A percentile compares a stretch with the other conserved stretches of the same genome.
Conservation (phyloP, 2,329 filamentous ascomycete genomes). For the Penicillium nordicum region DNA sequence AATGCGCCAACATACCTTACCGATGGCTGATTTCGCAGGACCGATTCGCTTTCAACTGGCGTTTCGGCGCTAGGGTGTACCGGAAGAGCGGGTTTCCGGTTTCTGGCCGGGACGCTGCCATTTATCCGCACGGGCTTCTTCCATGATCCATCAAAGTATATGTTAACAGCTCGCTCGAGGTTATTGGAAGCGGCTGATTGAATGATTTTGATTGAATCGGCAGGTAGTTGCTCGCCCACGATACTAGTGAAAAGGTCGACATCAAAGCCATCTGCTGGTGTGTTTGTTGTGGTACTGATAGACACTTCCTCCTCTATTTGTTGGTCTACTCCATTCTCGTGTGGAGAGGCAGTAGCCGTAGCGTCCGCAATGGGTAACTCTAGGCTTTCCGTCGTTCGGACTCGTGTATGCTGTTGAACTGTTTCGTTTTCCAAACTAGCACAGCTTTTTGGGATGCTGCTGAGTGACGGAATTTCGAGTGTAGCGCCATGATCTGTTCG, state of each 20-base stretch:
- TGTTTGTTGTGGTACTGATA: neutral
- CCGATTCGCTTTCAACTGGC: slow-evolving; percentile 10
- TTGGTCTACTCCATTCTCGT: neutral
- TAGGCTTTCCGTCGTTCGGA: neutral
- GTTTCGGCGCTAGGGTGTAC: neutral
- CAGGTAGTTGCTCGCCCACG: slow-evolving; percentile 52
- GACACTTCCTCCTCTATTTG: neutral
- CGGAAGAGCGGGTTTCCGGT: slow-evolving; percentile 6
- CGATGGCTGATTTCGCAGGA: slow-evolving; percentile 40
- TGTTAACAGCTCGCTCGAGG: slow-evolving; percentile 60
- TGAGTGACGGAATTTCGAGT: neutral
- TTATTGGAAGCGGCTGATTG: slow-evolving; percentile 50
- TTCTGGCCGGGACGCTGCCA: slow-evolving; percentile 5
- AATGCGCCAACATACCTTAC: slow-evolving; percentile 85
- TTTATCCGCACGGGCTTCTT: slow-evolving; percentile 31
- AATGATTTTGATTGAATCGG: slow-evolving; percentile 47
- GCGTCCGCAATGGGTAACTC: neutral
- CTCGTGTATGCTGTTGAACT: neutral
- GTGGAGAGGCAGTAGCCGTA: neutral
- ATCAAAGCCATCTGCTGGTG: slow-evolving; percentile 49
- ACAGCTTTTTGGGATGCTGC: neutral
- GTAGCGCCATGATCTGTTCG: neutral
- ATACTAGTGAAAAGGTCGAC: slow-evolving; percentile 54
- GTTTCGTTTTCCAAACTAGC: neutral
- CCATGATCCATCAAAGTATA: slow-evolving; percentile 64